Conservation (phyloP, 2,329 filamentous ascomycete species). For the Arthrobotrys musiformis region DNA sequence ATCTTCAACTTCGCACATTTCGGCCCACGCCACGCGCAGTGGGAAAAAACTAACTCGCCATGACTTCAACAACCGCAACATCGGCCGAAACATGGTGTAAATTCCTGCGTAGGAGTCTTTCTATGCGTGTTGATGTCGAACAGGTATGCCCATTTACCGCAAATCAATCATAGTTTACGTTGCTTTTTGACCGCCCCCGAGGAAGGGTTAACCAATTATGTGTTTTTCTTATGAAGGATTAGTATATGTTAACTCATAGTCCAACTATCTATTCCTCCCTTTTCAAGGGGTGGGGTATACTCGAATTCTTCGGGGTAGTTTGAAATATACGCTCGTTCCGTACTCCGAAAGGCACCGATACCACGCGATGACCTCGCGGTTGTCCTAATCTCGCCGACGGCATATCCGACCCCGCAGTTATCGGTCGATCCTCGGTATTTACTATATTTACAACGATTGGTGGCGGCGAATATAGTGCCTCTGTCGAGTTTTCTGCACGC, state of each 20-base stretch:
- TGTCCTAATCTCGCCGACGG: constrained; percentile 70
- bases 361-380: constrained; percentile 68
- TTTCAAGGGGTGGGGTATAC: background rate
- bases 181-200: background rate
- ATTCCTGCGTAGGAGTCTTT: constrained; percentile 48
- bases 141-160: constrained; percentile 25
- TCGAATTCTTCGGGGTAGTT: constrained; percentile 63
- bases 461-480: constrained; percentile 68
- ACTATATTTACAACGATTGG: constrained; percentile 70
- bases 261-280: background rate
- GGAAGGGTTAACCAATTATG: constrained; percentile 43
- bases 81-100: constrained; percentile 48
- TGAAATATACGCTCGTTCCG: constrained; percentile 66
- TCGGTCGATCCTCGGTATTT: constrained; percentile 71
- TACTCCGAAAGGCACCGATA: constrained; percentile 68
- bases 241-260: constrained; percentile 45
- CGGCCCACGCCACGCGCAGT: background rate
- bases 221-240: background rate
- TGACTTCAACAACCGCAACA: constrained; percentile 8
- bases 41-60: background rate
- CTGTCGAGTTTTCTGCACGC: constrained; percentile 69
- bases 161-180: background rate
- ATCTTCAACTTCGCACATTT: background rate
- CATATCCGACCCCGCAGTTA: constrained; percentile 62
- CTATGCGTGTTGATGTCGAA: constrained; percentile 49